Conservation (phyloP, 148 eudicot genomes). For the Suaeda aralocaspica region DNA sequence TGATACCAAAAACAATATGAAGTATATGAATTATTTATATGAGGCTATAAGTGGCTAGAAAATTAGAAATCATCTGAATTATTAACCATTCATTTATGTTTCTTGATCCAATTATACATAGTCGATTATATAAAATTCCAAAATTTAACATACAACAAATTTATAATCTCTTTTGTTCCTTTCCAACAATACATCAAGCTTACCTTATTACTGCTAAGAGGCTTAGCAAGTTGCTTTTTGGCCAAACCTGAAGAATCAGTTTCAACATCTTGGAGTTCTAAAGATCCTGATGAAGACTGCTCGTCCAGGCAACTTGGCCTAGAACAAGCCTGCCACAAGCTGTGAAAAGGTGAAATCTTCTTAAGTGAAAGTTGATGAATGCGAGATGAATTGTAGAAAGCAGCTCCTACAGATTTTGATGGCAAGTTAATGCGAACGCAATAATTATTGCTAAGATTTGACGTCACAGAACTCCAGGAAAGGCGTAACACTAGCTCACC, state of each 20-base stretch:
- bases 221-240: conserved; percentile 34
- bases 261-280: conserved; percentile 35
- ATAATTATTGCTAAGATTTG: conserved; percentile 19
- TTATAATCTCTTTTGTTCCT: neutral
- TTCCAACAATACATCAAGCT: conserved; percentile 4
- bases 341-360: conserved; percentile 17
- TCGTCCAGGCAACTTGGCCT: conserved; percentile 41
- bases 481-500: conserved; percentile 35
- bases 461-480: conserved; percentile 32
- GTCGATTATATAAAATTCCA: too few relatives aligned
- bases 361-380: conserved; percentile 23
- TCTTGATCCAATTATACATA: too few relatives aligned
- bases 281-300: conserved; percentile 37
- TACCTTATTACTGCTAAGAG: conserved; percentile 53
- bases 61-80: too few relatives aligned
- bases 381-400: conserved; percentile 22
- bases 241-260: conserved; percentile 21
- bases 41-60: too few relatives aligned
- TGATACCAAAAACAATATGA: too few relatives aligned
- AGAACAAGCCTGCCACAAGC: conserved; percentile 34
- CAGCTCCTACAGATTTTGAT: conserved; percentile 24
- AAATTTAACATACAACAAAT: too few relatives aligned
- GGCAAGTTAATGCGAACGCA: conserved; percentile 28
- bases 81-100: too few relatives aligned
- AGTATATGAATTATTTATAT: too few relatives aligned